Percentiles rank a stretch among this genome's conserved stretches.
phyloP scores from a whole-genome alignment of 2,329 filamentous ascomycete species.

The Furcasterigmium sp. region DNA sequence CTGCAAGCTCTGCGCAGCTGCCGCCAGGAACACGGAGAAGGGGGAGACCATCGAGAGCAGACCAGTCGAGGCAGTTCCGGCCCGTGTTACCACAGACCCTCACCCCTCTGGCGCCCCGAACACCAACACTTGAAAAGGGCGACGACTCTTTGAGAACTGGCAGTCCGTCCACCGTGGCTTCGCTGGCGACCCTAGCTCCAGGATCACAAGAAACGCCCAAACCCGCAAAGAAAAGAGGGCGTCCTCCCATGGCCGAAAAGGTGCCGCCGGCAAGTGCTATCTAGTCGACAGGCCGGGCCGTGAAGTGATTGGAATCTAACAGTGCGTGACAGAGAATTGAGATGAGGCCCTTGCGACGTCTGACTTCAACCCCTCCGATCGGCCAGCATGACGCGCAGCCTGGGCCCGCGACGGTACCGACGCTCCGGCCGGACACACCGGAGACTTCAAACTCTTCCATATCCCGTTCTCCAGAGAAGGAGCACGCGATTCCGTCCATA shows the following conservation, averaged over 20 bases:
- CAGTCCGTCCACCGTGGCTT: background rate
- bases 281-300: background rate
- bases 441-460: background rate
- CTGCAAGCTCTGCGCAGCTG: background rate
- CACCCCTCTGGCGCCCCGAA: slow-evolving; percentile 18
- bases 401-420: background rate
- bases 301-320: background rate
- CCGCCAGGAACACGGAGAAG: slow-evolving; percentile 27
- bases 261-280: slow-evolving; percentile 2
- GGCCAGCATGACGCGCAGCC: background rate
- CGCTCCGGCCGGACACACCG: background rate
- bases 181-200: background rate
- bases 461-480: slow-evolving; percentile 2
- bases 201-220: background rate
- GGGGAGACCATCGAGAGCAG: slow-evolving; percentile 38
- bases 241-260: slow-evolving; percentile 2
- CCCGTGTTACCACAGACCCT: slow-evolving; percentile 25
- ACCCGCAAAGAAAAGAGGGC: background rate
- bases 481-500: background rate
- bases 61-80: slow-evolving; percentile 26
- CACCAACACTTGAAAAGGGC: background rate
- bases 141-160: background rate
- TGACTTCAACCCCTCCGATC: background rate
- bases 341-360: background rate
- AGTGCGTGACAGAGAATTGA: background rate